Base-by-base conservation (phyloP, 768 basidiomycete species). In the Tulasnella calospora region DNA sequence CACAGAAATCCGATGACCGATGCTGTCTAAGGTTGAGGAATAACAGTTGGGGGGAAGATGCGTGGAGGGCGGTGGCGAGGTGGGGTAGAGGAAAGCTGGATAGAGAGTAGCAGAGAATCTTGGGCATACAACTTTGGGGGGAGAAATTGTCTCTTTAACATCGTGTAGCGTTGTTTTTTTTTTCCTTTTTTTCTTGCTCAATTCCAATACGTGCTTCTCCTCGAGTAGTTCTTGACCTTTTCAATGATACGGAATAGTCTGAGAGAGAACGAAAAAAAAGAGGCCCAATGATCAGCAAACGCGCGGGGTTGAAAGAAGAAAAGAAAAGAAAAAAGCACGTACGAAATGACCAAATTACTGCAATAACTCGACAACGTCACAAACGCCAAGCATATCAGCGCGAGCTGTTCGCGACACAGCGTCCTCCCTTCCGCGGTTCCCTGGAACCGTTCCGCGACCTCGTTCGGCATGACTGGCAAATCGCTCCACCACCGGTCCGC, bases 191-290 rank as follows among this genome's bases (percentile, higher is more conserved):
- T 44, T 44, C 3, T 51, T 51, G 51, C 51, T 51, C 51, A 51
- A 51, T 51, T 51, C n/a, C 51, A n/a, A 51, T 51, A 51, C 23
- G 51, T n/a, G 51, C n/a, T n/a, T 51, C 51, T 23, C 51, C 51
- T 51, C 23, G 51, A 51, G 79, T 89, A 90, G 82, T 91, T 91
- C 84, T 95, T 95, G 80, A 95, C 92, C 85, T 94, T 94, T 83
- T 95, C 93, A 81, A 95, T 94, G 78, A 95, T 94, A 80, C 94
- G 87, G 85, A 90, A 95, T 35, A 95, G 87, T 80, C 91, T 92
- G 23, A 46, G 30, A 47, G 61, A 36, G 35, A n/a, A 27, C 5
- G 38, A 57, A 38, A 0, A 17, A 35, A 8, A 51, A 57, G n/a
- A 6, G 19, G 3, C 12, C 4, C 40, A 30, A 27, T 38, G 23